phyloP scores from a whole-genome alignment of 1,284 basidiomycete species.

The Pulchroboletus neoregius region DNA sequence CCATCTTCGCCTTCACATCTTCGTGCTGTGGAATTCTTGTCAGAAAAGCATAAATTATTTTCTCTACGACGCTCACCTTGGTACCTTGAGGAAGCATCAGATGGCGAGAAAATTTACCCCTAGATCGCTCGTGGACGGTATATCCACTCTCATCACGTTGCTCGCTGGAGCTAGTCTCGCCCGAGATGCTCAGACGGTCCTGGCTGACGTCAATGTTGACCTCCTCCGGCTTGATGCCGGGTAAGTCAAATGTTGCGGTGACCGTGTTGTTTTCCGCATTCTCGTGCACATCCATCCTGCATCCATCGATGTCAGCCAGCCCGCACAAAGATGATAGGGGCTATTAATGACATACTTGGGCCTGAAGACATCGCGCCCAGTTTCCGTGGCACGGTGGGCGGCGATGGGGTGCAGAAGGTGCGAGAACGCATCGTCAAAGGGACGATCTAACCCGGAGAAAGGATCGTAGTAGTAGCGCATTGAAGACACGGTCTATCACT shows the following conservation, averaged over 20 bases:
- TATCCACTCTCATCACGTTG: constrained; percentile 43
- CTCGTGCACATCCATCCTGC: constrained; percentile 49
- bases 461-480: constrained; percentile 44
- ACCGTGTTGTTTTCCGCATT: constrained; percentile 38
- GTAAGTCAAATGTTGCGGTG: constrained; percentile 48
- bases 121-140: constrained; percentile 47
- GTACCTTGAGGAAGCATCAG: constrained; percentile 45
- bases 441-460: constrained; percentile 47
- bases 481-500: constrained; percentile 30
- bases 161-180: constrained; percentile 36
- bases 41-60: constrained; percentile 1
- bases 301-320: background rate
- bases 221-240: constrained; percentile 43
- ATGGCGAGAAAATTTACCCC: constrained; percentile 45
- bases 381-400: constrained; percentile 7
- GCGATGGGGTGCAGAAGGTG: constrained; percentile 22
- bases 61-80: constrained; percentile 35
- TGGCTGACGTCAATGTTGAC: constrained; percentile 42
- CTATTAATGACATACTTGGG: constrained; percentile 23
- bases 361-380: constrained; percentile 18
- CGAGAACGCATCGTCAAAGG: constrained; percentile 44
- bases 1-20: constrained; percentile 43
- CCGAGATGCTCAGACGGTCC: constrained; percentile 44
- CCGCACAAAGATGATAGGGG: background rate
- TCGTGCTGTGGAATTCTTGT: constrained; percentile 30